A percentile compares a stretch with the other conserved stretches of the same genome.
These are phyloP conservation scores for Pythium chondricola DNA, from an alignment of 352 stramenopile species.

Conservation along the genomic window DNA sequence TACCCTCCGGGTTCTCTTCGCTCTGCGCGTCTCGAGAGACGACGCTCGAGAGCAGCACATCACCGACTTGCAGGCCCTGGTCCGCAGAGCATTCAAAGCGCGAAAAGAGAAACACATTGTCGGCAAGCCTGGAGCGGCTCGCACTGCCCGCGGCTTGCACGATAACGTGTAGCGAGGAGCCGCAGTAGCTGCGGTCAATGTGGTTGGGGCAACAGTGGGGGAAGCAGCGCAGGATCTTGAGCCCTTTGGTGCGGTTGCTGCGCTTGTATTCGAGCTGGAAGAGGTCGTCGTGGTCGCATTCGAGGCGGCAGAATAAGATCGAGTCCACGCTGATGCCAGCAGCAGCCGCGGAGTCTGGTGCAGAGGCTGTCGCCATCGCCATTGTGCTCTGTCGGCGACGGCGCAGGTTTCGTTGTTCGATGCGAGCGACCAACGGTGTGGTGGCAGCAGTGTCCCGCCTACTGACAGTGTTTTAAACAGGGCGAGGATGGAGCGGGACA, in stretches of 20 bases:
- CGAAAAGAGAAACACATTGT: constrained; percentile 23
- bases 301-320: constrained; percentile 44
- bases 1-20: constrained; percentile 48
- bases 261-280: constrained; percentile 66
- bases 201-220: constrained; percentile 22
- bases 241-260: constrained; percentile 65
- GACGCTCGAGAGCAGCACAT: constrained; percentile 36
- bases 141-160: constrained; percentile 13
- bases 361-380: not conserved
- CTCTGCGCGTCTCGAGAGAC: constrained; percentile 34
- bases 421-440: constrained; percentile 9
- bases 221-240: constrained; percentile 31
- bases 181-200: constrained; percentile 24
- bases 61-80: constrained; percentile 24
- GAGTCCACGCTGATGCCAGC: constrained; percentile 21
- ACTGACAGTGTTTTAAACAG: constrained; percentile 14
- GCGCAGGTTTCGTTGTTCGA: constrained; percentile 19
- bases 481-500: constrained; percentile 8
- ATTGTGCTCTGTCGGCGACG: not conserved
- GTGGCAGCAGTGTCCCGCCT: not conserved
- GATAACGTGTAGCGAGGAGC: constrained; percentile 23
- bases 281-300: constrained; percentile 59
- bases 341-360: not conserved
- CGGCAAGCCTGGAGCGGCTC: constrained; percentile 8
- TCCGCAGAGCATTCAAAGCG: constrained; percentile 30